Conservation (phyloP, 1,284 basidiomycete genomes). For the Ustilago nuda region DNA sequence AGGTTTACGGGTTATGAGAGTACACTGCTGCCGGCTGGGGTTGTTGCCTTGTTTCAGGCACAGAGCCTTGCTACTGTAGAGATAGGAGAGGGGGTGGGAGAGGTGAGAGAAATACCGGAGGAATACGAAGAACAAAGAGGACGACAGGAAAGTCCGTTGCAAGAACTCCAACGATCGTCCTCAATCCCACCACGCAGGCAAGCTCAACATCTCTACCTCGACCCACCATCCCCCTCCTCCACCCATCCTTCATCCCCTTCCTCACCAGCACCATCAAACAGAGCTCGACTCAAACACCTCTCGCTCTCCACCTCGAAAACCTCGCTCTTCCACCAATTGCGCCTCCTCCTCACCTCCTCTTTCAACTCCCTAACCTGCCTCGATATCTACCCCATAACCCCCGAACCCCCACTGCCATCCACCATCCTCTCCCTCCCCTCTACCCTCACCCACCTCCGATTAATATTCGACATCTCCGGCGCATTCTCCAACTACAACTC, state of each 20-base stretch:
- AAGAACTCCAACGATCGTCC: slow-evolving; percentile 10
- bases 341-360: slow-evolving; percentile 14
- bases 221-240: slow-evolving; percentile 5
- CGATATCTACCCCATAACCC: slow-evolving; percentile 46
- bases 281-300: slow-evolving; percentile 23
- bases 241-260: slow-evolving; percentile 3
- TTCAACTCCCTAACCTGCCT: slow-evolving; percentile 29
- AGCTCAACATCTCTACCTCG: slow-evolving; percentile 25
- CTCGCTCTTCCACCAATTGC: slow-evolving; percentile 27
- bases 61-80: neutral
- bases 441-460: slow-evolving; percentile 25
- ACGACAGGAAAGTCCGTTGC: slow-evolving; percentile 5
- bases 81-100: neutral
- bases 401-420: slow-evolving; percentile 21
- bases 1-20: slow-evolving; percentile 41
- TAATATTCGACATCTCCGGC: slow-evolving; percentile 36
- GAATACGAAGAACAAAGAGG: slow-evolving; percentile 7
- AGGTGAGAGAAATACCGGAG: slow-evolving; percentile 1
- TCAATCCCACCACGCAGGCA: neutral
- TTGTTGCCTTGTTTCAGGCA: slow-evolving; percentile 14
- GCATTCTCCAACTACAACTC: slow-evolving; percentile 38
- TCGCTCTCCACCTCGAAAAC: slow-evolving; percentile 39
- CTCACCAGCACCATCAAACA: slow-evolving; percentile 4
- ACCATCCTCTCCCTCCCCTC: slow-evolving; percentile 13
- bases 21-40: slow-evolving; percentile 31